Evolutionary conservation across 345 rosid species (phyloP).

Genomic region (Salix brachista): DNA sequence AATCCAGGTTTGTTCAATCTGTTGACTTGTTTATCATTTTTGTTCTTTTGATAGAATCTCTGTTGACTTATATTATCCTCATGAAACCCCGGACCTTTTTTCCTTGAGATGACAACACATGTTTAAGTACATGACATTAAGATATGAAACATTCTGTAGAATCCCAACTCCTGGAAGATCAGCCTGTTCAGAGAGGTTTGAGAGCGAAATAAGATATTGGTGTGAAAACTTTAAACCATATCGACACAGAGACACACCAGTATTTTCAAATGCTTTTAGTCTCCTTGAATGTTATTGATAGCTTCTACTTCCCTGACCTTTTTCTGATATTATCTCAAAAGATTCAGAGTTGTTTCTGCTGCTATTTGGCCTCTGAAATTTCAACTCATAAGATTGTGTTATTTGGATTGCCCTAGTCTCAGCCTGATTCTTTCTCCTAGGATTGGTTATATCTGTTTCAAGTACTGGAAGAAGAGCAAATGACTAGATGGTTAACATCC

Average conservation of each 20-base stretch:
- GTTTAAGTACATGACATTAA: neutral
- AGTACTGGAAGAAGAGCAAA: neutral
- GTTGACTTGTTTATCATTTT: neutral
- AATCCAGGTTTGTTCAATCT: conserved; percentile 56
- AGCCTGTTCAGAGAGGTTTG: neutral
- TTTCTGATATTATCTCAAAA: neutral
- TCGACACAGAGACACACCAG: neutral
- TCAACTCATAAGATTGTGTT: neutral
- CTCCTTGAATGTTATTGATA: neutral
- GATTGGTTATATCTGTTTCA: neutral
- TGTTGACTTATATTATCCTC: neutral
- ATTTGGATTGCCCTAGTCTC: neutral
- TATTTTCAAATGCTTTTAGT: neutral
- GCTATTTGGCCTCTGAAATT: neutral
- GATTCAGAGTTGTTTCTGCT: neutral
- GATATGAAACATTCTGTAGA: neutral
- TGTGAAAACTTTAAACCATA: neutral
- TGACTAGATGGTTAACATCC: neutral
- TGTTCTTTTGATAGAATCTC: neutral
- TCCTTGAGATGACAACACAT: neutral
- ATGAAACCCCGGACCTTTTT: neutral
- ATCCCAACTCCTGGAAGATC: neutral
- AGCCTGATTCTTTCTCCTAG: neutral
- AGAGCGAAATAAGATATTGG: neutral
- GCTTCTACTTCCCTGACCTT: neutral